Evolutionary conservation across 805 yeast genomes (phyloP).

Genomic region (Kuraishia piskuri): DNA sequence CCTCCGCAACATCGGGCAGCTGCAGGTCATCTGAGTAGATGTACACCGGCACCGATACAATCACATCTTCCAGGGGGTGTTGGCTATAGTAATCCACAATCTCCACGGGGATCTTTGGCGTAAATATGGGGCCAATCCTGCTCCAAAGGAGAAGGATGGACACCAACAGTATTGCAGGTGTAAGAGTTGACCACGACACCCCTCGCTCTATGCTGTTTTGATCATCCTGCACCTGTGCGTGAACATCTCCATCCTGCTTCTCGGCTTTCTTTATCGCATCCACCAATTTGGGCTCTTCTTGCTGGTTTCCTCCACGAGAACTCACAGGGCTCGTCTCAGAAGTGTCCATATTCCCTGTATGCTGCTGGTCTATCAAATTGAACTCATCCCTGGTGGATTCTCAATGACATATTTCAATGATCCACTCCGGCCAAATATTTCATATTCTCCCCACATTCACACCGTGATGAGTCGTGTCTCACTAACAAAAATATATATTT

Average conservation of each 20-base stretch:
- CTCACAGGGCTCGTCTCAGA: not conserved
- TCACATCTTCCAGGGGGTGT: slow-evolving; percentile 27
- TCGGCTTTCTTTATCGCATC: not conserved
- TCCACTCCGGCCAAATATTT: not conserved
- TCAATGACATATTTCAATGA: too few species aligned
- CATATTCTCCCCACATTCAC: not conserved
- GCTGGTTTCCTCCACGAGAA: too few species aligned
- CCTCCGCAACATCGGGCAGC: slow-evolving; percentile 30
- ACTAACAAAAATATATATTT: not conserved
- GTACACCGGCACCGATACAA: slow-evolving; percentile 29
- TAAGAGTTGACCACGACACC: not conserved
- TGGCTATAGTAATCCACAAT: slow-evolving; percentile 6
- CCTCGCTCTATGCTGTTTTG: not conserved
- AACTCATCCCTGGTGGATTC: too few species aligned
- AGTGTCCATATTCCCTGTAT: not conserved
- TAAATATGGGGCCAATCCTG: not conserved
- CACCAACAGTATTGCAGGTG: not conserved
- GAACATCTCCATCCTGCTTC: not conserved
- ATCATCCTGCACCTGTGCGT: not conserved
- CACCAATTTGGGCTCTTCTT: not conserved
- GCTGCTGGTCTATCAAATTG: too few species aligned
- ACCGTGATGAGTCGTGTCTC: not conserved
- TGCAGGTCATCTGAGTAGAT: slow-evolving; percentile 32
- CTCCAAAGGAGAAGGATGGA: not conserved
- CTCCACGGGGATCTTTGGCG: not conserved